Evolutionary conservation across 345 rosid genomes (phyloP).

Genomic region (Punica granatum): DNA sequence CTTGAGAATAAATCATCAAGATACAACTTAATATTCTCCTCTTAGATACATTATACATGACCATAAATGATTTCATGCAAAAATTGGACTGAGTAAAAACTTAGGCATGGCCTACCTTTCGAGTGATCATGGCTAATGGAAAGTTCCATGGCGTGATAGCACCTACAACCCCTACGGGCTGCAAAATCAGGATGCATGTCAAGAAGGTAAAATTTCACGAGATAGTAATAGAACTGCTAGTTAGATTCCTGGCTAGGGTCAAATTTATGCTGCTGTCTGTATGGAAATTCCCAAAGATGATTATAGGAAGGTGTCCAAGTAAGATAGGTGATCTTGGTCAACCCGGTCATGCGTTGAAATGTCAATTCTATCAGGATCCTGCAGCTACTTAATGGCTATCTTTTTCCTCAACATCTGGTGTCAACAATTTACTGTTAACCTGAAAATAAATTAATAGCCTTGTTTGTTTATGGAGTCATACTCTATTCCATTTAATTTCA

Average conservation of each 20-base stretch:
- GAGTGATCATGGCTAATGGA: constrained; percentile 97
- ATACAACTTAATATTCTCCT: background rate
- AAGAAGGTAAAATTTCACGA: background rate
- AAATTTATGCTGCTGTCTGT: background rate
- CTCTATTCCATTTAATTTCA: too few relatives aligned
- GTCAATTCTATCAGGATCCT: background rate
- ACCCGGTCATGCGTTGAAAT: background rate
- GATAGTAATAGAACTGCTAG: background rate
- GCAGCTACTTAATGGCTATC: background rate
- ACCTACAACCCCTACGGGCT: constrained; percentile 98
- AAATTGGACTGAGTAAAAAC: constrained; percentile 1
- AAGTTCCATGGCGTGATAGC: constrained; percentile 97
- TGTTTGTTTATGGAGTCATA: too few relatives aligned
- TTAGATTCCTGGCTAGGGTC: background rate
- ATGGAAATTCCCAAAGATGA: background rate
- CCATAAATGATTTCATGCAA: background rate
- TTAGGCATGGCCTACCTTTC: constrained; percentile 53
- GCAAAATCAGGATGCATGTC: constrained; percentile 16
- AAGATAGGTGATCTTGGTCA: too few relatives aligned
- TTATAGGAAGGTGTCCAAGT: background rate
- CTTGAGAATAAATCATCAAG: constrained; percentile 12
- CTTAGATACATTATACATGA: background rate
- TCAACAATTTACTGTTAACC: too few relatives aligned
- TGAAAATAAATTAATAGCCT: too few relatives aligned
- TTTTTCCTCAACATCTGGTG: background rate